Base-by-base conservation (phyloP, 805 yeast genomes). In the Lachancea waltii region DNA sequence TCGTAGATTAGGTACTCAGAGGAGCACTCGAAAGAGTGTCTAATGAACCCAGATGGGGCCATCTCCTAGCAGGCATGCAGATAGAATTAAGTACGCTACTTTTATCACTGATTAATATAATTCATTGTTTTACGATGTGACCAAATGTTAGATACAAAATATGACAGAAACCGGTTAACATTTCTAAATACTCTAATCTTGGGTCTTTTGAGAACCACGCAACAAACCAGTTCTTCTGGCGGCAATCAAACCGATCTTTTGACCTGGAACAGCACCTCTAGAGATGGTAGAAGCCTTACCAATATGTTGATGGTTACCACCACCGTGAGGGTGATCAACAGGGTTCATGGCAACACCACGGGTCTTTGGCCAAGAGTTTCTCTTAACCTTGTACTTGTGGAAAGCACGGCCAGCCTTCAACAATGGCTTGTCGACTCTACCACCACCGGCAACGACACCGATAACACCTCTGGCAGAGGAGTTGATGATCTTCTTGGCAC, bases 341-440 rank as follows among this genome's bases (percentile, higher is more conserved):
- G 97, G 97, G 79, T 90, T 90, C 98, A 92, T 90, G 71, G 98
- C 98, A 70, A 90, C 97, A 90, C 97, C 98, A 80, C 97, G 87
- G 68, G 97, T 92, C 85, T 86, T 89, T 76, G 98, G 98, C 97
- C 97, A 92, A 57, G 95, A 86, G 95, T 92, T 87, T 79, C 97
- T 81, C 94, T 92, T 92, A 65, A 89, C 95, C 76, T 74, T 89
- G 92, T 83, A 89, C 80, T 90, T 90, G 89, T 90, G 96, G 95
- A 81, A 90, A 57, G 98, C 98, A 79, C 95, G 87, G 78, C 97
- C 97, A 68, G 98, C 98, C 85, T 90, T 90, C 70, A 90, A 83
- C 77, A 90, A 77, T 75, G 98, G 98, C 79, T 90, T 90, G 76
- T 90, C 97, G 66, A 86, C 86, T 83, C 97, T 90, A 73, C 97